Evolutionary conservation across 805 yeast genomes (phyloP), one percentile per base, ranked within the genome.

Genomic region (Cyberlindnera japonica): DNA sequence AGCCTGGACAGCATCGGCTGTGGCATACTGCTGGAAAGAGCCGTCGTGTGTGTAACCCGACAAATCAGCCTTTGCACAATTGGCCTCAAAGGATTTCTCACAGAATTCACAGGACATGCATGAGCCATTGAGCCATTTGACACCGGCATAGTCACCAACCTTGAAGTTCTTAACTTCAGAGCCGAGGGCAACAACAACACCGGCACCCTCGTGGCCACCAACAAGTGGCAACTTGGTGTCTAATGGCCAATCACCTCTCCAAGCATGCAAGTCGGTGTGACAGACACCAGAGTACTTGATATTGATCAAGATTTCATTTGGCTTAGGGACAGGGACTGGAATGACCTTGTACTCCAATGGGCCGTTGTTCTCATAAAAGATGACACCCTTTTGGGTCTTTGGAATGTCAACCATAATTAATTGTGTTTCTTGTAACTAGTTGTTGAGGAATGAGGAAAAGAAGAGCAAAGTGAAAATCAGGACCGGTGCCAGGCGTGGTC

Each of bases 151-250:
- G 55, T 79, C 85, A 58, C 85, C 85, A 48, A 79, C 57, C 57
- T 77, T 67, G 67, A 79, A 79, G 50, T 76, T 77, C 38, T 64
- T 69, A 43, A 79, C 85, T 53, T 72, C 67, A 31, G 69, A 69
- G 57, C 85, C 85, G 61, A 69, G 65, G 37, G 74, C 82, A 46
- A 79, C 85, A 48, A 79, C 85, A 25, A 74, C 72, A 64, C 85
- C 84, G 35, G 83, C 83, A 69, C 85, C 85, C 64, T 79, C 85
- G 63, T 79, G 85, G 57, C 85, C 85, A 54, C 85, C 85, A 33
- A 79, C 81, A 53, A 79, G 67, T 30, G 83, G 84, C 53, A 78
- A 66, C 55, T 76, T 77, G 47, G 72, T 68, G 24, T 58, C 67
- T 54, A 76, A 61, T 38, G 81, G 81, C 83, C 82, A 77, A 54